Percentiles rank a stretch among this genome's conserved stretches.
These are phyloP conservation scores for Penicillium samsonianum DNA, from an alignment of 495 filamentous ascomycete genomes.

Conservation along the genomic window DNA sequence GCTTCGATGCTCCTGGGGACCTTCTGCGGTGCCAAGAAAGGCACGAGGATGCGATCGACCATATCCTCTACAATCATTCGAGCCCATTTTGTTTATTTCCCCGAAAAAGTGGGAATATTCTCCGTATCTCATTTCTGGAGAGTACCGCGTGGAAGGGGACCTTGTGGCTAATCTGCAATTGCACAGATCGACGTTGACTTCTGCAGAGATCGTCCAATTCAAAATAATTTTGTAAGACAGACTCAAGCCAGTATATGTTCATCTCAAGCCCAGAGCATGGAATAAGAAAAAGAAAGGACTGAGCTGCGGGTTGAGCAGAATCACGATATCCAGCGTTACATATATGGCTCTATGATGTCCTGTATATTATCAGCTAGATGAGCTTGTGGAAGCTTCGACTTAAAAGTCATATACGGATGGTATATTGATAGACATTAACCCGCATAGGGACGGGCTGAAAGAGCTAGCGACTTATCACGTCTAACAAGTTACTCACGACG, in stretches of 20 bases:
- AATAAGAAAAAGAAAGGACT: no score
- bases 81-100: background rate
- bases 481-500: no score
- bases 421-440: no score
- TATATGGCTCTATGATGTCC: no score
- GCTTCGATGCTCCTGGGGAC: background rate
- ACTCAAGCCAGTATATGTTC: accelerated
- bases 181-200: background rate
- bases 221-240: no score
- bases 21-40: slow-evolving; percentile 9
- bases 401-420: no score
- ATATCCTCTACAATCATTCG: background rate
- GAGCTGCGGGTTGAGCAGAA: no score
- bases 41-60: slow-evolving; percentile 1
- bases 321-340: no score
- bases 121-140: background rate
- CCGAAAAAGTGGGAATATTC: background rate
- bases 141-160: slow-evolving; percentile 10
- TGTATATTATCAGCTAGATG: background rate
- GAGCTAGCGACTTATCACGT: no score
- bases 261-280: no score
- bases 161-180: slow-evolving; percentile 1
- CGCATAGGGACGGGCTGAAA: no score
- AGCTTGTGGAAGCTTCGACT: no score
- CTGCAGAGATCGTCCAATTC: background rate